Evolutionary conservation across 148 eudicot species (phyloP).

Genomic region (Rhododendron ovatum): DNA sequence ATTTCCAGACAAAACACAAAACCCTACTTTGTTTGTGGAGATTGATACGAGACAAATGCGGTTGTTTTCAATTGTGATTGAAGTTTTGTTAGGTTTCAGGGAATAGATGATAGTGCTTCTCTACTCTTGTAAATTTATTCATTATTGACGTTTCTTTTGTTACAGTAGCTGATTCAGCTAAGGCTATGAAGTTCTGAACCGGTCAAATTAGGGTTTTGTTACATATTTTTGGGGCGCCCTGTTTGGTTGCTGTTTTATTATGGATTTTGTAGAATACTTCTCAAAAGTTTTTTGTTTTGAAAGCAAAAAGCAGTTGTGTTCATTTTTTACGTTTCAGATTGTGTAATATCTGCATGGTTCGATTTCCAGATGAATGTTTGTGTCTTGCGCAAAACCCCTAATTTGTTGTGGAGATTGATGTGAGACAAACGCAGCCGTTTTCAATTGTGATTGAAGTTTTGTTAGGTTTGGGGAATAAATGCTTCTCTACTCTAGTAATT

Average conservation of each 20-base stretch:
- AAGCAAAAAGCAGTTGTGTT: neutral
- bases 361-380: neutral
- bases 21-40: constrained; percentile 4
- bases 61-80: neutral
- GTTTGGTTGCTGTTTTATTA: no score
- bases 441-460: neutral
- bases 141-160: neutral
- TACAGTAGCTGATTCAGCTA: no score
- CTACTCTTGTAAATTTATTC: neutral
- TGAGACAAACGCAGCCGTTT: neutral
- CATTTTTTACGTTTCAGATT: neutral
- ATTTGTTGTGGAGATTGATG: neutral
- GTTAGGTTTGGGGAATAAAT: neutral
- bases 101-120: neutral
- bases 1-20: neutral
- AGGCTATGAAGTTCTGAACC: no score
- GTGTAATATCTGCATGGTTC: neutral
- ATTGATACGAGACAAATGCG: neutral
- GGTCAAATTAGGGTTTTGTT: no score
- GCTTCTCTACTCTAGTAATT: neutral
- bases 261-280: no score
- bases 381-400: constrained; percentile 5
- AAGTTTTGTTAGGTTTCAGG: neutral
- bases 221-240: no score
- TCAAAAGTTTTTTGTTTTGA: no score